Evolutionary conservation across 2,329 filamentous ascomycete genomes (phyloP), one percentile per base, ranked within the genome.

Genomic region (Curvularia eragrostidis): DNA sequence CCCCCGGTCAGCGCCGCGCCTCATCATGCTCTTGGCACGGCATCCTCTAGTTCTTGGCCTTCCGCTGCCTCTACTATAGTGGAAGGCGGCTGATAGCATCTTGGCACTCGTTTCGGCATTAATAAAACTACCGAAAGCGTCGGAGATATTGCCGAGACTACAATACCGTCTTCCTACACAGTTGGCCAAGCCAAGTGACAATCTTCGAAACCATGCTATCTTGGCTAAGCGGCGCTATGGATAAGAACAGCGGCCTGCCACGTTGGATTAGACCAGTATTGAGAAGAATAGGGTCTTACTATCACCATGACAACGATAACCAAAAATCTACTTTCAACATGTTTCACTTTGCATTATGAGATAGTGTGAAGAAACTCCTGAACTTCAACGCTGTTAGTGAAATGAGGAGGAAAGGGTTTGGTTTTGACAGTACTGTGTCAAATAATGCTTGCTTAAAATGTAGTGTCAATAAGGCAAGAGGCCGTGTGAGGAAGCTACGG

Each of bases 11-110:
- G 23, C 18, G 43, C 43, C 43, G 5, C n/a, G 18, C 5, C 26
- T 49, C 6, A n/a, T n/a, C 8, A 15, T 9, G 23, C 21, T 26
- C 47, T 49, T 48, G 34, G 47, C 15, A 39, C 12, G 3, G 13
- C 23, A n/a, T 21, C 15, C 39, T 38, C 32, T 15, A 21, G 13
- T 12, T 23, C 47, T 48, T 49, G 34, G 47, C 47, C 28, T 38
- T 6, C 15, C 34, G 32, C 32, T n/a, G 46, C 66, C 64, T 1
- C 64, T 56, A 28, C 64, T 1, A 62, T 56, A 28, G 65, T 63
- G 8, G 18, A 48, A 8, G 64, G 30, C 5, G 30, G 55, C 24
- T 61, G 54, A 19, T 36, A 52, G n/a, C 52, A 56, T 15, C 65
- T 59, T 3, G 54, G 36, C 18, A 56, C 54, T 19, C 36, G 44